Percentiles rank a stretch among this genome's conserved stretches.
phyloP scores from a whole-genome alignment of 2,329 filamentous ascomycete species.

The Chaetomium olivaceum region DNA sequence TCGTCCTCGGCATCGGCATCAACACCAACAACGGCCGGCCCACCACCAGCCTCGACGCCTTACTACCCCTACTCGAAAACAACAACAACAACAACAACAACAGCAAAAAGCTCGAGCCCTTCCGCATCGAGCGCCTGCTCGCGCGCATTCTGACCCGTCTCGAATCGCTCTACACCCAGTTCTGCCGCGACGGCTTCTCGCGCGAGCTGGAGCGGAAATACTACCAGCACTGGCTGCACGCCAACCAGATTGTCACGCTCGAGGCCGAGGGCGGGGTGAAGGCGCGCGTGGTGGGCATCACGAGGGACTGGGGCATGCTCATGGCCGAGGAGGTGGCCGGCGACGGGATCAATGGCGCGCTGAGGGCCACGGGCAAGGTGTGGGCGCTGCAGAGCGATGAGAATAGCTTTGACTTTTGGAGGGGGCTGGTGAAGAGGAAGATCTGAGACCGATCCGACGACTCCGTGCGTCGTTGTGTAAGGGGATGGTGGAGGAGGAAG shows the following conservation, averaged over 20 bases:
- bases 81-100: not conserved
- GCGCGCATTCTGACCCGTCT: constrained; percentile 77
- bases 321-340: constrained; percentile 78
- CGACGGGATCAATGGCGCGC: constrained; percentile 51
- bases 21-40: constrained; percentile 83
- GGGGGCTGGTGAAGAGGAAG: constrained; percentile 81
- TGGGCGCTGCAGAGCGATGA: constrained; percentile 92
- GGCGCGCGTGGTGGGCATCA: constrained; percentile 83
- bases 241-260: constrained; percentile 68
- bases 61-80: constrained; percentile 55
- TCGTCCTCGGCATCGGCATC: constrained; percentile 82
- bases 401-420: constrained; percentile 98
- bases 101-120: constrained; percentile 48
- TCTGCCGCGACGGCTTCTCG: constrained; percentile 75
- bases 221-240: constrained; percentile 84
- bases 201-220: constrained; percentile 71
- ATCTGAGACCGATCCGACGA: constrained; percentile 53
- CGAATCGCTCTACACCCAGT: constrained; percentile 74
- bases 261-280: constrained; percentile 75
- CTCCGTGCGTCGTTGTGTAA: not conserved
- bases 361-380: constrained; percentile 68
- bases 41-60: constrained; percentile 79
- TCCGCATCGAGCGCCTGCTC: constrained; percentile 77
- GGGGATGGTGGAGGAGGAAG: constrained; percentile 9
- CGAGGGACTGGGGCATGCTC: constrained; percentile 85